Evolutionary conservation across 2,329 filamentous ascomycete genomes (phyloP).

Genomic region (Aspergillus amoenus): DNA sequence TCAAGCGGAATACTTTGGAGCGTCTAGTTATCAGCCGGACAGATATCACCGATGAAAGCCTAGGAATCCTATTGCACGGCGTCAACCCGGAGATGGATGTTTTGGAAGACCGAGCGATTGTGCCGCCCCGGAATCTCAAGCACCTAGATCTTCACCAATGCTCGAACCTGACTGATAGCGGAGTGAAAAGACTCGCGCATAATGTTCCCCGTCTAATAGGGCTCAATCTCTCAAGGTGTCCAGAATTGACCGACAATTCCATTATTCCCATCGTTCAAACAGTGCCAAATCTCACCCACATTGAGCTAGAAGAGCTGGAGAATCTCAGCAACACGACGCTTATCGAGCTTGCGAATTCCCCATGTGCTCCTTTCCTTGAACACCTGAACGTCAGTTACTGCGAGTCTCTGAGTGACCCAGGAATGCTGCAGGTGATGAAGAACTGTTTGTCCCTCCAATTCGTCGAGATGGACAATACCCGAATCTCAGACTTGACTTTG

Average conservation of each 20-base stretch:
- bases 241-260: constrained; percentile 69
- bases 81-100: constrained; percentile 75
- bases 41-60: constrained; percentile 71
- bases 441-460: constrained; percentile 67
- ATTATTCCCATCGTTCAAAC: constrained; percentile 72
- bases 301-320: constrained; percentile 85
- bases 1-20: constrained; percentile 77
- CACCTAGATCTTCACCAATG: constrained; percentile 86
- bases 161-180: constrained; percentile 67
- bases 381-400: constrained; percentile 91
- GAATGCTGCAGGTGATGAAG: constrained; percentile 80
- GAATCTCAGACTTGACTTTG: constrained; percentile 81
- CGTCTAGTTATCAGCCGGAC: constrained; percentile 76
- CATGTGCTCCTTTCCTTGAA: constrained; percentile 68
- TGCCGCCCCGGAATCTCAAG: constrained; percentile 73
- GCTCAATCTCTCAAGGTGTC: constrained; percentile 77
- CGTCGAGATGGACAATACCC: constrained; percentile 90
- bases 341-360: constrained; percentile 71
- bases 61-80: constrained; percentile 75
- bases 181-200: constrained; percentile 69
- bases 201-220: constrained; percentile 79
- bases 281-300: constrained; percentile 73
- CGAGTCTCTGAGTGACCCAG: constrained; percentile 76
- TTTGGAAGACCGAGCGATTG: constrained; percentile 72
- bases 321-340: constrained; percentile 74